Percentiles rank a stretch among this genome's conserved stretches.
These are phyloP conservation scores for Penicillium aurantiogriseum DNA, from an alignment of 2,329 filamentous ascomycete species.

Conservation along the genomic window DNA sequence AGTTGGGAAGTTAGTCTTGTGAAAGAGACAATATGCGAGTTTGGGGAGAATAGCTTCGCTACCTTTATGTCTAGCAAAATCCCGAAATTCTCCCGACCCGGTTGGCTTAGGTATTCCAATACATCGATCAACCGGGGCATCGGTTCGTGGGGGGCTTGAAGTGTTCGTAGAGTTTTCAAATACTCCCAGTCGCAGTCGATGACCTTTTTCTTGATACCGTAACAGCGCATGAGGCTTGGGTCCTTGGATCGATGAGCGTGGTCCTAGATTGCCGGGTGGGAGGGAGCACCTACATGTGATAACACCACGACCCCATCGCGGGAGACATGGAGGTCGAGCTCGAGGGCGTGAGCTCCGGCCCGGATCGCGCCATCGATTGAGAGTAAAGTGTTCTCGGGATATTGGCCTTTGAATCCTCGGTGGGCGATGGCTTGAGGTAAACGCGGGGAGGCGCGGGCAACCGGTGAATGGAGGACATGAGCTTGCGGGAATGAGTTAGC, in stretches of 20 bases:
- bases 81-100: slow-evolving; percentile 69
- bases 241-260: slow-evolving; percentile 55
- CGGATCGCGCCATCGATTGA: slow-evolving; percentile 73
- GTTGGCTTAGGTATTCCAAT: slow-evolving; percentile 66
- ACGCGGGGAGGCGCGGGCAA: neutral
- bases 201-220: slow-evolving; percentile 69
- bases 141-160: slow-evolving; percentile 63
- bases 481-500: slow-evolving; percentile 10
- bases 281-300: slow-evolving; percentile 62
- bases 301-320: slow-evolving; percentile 81
- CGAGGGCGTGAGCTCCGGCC: slow-evolving; percentile 74
- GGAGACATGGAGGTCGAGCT: slow-evolving; percentile 84
- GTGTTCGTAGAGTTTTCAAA: slow-evolving; percentile 65
- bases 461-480: slow-evolving; percentile 14
- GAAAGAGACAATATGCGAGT: neutral
- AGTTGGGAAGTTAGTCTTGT: neutral
- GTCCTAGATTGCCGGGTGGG: neutral
- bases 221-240: slow-evolving; percentile 73
- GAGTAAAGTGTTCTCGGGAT: slow-evolving; percentile 81
- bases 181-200: slow-evolving; percentile 75
- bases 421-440: slow-evolving; percentile 44
- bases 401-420: slow-evolving; percentile 61
- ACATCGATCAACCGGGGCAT: slow-evolving; percentile 76
- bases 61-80: slow-evolving; percentile 86
- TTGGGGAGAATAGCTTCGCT: neutral